A percentile compares a stretch with the other conserved stretches of the same genome.
phyloP scores from a whole-genome alignment of 2,329 filamentous ascomycete genomes.

The Epichloe coenophiala region DNA sequence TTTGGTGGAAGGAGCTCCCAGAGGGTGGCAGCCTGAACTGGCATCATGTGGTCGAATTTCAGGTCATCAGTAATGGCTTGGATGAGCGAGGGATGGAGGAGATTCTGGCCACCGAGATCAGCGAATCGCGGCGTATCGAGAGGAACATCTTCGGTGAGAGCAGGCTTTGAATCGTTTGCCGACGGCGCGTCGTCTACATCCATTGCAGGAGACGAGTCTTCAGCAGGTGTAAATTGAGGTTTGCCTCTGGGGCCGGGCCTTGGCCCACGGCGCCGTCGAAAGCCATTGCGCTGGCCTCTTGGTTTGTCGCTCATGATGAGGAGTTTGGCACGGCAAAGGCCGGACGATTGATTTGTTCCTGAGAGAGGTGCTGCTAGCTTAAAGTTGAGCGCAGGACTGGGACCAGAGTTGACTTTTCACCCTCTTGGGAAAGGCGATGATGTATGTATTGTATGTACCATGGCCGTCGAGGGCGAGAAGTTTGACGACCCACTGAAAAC shows the following conservation, averaged over 20 bases:
- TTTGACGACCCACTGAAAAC: neutral
- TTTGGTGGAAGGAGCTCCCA: constrained; percentile 31
- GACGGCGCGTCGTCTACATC: neutral
- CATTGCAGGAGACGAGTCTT: neutral
- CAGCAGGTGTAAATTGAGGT: neutral
- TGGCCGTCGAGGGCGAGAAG: neutral
- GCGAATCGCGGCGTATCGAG: constrained; percentile 32
- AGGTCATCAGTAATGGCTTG: constrained; percentile 34
- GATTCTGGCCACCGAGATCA: constrained; percentile 26
- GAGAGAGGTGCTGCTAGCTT: too few relatives aligned
- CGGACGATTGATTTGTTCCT: neutral
- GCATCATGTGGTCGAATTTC: constrained; percentile 39
- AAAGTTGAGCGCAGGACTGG: too few relatives aligned
- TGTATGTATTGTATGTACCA: too few relatives aligned
- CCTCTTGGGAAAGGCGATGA: neutral
- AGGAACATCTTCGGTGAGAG: constrained; percentile 19
- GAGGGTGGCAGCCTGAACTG: constrained; percentile 40
- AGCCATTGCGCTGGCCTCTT: neutral
- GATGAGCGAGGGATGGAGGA: constrained; percentile 32
- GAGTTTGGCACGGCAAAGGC: neutral
- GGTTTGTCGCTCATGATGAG: neutral
- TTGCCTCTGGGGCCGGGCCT: neutral
- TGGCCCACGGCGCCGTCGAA: constrained; percentile 1
- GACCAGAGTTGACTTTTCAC: neutral
- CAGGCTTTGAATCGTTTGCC: neutral